Conservation (phyloP, 768 basidiomycete genomes). For the Mycena olivaceomarginata region DNA sequence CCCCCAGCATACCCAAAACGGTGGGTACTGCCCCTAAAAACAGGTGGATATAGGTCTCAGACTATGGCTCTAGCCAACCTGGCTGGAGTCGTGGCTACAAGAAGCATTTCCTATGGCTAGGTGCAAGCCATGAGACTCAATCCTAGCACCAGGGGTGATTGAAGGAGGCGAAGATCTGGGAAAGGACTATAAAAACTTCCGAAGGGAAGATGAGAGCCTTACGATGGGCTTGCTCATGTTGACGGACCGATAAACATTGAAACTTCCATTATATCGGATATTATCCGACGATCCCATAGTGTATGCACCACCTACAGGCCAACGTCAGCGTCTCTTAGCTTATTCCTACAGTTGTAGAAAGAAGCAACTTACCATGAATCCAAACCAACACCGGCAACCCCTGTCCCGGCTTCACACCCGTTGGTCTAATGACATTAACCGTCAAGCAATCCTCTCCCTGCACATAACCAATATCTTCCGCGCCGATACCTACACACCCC, state of each 20-base stretch:
- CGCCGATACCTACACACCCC: conserved; percentile 38
- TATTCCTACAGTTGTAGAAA: conserved; percentile 33
- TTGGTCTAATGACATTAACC: conserved; percentile 34
- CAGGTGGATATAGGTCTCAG: too few relatives aligned
- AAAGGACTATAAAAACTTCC: conserved; percentile 29
- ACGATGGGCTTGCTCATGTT: conserved; percentile 37
- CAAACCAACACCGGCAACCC: conserved; percentile 39
- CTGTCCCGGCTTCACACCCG: conserved; percentile 36
- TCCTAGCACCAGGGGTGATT: too few relatives aligned
- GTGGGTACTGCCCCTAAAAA: too few relatives aligned
- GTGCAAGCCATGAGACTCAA: too few relatives aligned
- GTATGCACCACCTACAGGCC: conserved; percentile 32
- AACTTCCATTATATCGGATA: conserved; percentile 40
- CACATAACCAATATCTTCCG: conserved; percentile 34
- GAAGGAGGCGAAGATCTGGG: conserved; percentile 35
- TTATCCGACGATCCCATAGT: conserved; percentile 35
- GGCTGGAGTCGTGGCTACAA: too few relatives aligned
- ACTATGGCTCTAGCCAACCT: too few relatives aligned
- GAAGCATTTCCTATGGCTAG: too few relatives aligned
- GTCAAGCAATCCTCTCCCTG: conserved; percentile 37
- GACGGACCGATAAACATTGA: conserved; percentile 34
- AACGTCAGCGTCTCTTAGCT: conserved; percentile 33
- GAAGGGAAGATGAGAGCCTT: conserved; percentile 28
- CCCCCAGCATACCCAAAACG: too few relatives aligned
- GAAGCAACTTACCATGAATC: conserved; percentile 34